Evolutionary conservation across 495 filamentous ascomycete genomes (phyloP), one percentile per base, ranked within the genome.

Genomic region (Penicillium tannophilum): DNA sequence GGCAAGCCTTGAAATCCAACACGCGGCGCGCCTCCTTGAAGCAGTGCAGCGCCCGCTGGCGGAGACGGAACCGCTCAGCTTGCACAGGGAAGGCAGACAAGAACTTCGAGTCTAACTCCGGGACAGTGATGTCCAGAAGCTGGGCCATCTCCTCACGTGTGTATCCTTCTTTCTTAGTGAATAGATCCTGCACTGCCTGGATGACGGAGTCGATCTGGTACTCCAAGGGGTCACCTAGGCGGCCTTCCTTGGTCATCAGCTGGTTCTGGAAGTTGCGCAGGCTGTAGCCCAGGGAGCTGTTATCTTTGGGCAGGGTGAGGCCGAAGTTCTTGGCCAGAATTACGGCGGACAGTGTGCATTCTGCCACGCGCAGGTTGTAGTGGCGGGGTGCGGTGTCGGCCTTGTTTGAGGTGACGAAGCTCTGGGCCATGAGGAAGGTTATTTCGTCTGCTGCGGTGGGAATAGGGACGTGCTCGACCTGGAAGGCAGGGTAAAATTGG

Each of bases 351-450:
- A 98, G 82, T 7, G 87, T 92, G 76, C 91, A 95, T 72, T 98
- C 94, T 9, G 97, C 94, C 1, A 98, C 94, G 17, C 94, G 88
- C 6, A 98, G 86, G 73, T 98, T 98, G 80, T 98, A 98, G 78
- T 91, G 91, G 54, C 92, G 86, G 1, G 93, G 93, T 0, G 88
- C 94, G 0, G 92, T 96, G 35, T 93, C 89, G 69, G 95, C 91
- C 74, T 98, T 98, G 76, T 98, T 91, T 10, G 92, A 89, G 39
- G 88, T 86, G 54, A 98, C 90, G 72, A 97, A 97, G 52, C 88
- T 92, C 70, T 98, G 93, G 19, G 93, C 94, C 66, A 97, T 91
- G 56, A 98, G 80, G 75, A 98, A 98, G 57, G 86, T 89, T 45
- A 97, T 84, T 56, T 93, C 90, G 8, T 95, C 91, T 26, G 84